A percentile compares a stretch with the other conserved stretches of the same genome.
These are phyloP conservation scores for Limonium bicolor DNA, from an alignment of 148 eudicot genomes.

Conservation along the genomic window DNA sequence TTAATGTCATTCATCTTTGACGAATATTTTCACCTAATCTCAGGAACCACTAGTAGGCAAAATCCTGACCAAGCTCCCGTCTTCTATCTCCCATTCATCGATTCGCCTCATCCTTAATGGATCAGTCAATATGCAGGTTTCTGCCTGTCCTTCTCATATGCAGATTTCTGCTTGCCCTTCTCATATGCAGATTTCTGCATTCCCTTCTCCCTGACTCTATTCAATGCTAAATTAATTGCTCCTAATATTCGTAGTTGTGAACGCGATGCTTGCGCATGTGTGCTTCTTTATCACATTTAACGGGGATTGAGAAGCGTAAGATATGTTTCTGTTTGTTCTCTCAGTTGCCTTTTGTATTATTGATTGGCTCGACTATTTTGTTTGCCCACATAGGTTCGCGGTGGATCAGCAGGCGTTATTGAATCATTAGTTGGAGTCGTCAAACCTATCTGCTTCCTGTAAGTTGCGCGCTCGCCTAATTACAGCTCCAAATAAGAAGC, in stretches of 20 bases:
- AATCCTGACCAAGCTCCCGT: slow-evolving; percentile 32
- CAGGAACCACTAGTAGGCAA: slow-evolving; percentile 64
- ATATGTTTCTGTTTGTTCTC: neutral
- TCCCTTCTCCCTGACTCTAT: no score
- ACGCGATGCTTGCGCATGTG: neutral
- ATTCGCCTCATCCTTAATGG: slow-evolving; percentile 45
- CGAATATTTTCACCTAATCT: neutral
- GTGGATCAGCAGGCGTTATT: slow-evolving; percentile 53
- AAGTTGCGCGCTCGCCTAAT: no score
- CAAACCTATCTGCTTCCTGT: slow-evolving; percentile 39
- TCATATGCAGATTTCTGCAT: slow-evolving; percentile 31
- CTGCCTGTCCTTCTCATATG: slow-evolving; percentile 4
- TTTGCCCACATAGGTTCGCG: slow-evolving; percentile 26
- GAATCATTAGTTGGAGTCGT: slow-evolving; percentile 50
- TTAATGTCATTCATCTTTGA: neutral
- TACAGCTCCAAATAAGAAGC: no score
- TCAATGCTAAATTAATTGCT: no score
- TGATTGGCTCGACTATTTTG: neutral
- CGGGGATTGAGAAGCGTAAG: no score
- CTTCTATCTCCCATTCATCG: slow-evolving; percentile 43
- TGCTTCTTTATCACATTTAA: neutral
- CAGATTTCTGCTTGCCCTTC: slow-evolving; percentile 24
- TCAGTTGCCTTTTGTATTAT: neutral
- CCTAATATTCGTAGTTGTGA: no score
- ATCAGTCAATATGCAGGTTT: slow-evolving; percentile 57